These are phyloP conservation scores for Entophlyctis luteolus DNA, from an alignment of 192 early-diverging fungal genomes.

Conservation along the genomic window DNA sequence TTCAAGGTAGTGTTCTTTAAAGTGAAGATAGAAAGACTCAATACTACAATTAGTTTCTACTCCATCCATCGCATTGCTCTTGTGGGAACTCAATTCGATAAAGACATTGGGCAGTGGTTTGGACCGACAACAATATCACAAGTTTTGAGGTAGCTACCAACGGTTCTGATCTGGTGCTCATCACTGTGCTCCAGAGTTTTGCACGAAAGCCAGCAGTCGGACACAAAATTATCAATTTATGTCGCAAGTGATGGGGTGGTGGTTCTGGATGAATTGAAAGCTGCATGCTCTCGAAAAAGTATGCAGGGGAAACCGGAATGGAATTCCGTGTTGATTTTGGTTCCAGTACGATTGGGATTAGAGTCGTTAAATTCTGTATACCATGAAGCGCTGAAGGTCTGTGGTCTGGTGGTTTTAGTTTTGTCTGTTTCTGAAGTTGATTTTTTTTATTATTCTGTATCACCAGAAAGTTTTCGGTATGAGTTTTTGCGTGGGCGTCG, in stretches of 20 bases:
- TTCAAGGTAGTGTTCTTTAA: constrained; percentile 10
- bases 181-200: background rate
- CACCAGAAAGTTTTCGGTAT: constrained; percentile 70
- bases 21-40: background rate
- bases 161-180: background rate
- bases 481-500: constrained; percentile 81
- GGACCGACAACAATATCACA: constrained; percentile 85
- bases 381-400: constrained; percentile 62
- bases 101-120: constrained; percentile 96
- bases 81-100: constrained; percentile 76
- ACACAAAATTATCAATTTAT: constrained; percentile 48
- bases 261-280: constrained; percentile 67
- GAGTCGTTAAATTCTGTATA: constrained; percentile 86
- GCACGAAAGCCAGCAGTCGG: background rate
- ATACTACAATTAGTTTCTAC: constrained; percentile 69
- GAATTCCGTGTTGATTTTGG: constrained; percentile 70
- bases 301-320: constrained; percentile 16
- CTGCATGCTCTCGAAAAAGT: constrained; percentile 37
- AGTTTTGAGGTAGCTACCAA: constrained; percentile 28
- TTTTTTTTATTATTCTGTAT: background rate
- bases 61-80: constrained; percentile 91
- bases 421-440: background rate
- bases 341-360: constrained; percentile 81
- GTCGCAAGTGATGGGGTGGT: constrained; percentile 80
- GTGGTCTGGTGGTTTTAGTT: constrained; percentile 11